Base-by-base conservation (phyloP, 768 basidiomycete species). In the Leucocoprinus leucothites region DNA sequence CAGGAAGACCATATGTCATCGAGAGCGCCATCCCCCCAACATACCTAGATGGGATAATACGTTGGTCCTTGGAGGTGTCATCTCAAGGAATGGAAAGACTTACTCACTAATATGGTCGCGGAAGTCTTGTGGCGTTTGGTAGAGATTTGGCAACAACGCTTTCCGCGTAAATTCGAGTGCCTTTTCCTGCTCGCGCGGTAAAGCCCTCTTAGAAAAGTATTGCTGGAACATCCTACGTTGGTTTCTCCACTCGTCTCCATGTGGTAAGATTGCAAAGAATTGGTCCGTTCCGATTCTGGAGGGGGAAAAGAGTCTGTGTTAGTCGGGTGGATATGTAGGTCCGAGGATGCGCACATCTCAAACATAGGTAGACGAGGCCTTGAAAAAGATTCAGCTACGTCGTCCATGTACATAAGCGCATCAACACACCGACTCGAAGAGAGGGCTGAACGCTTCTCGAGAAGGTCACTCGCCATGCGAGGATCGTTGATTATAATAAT, bases 401-500 rank as follows among this genome's bases (percentile, higher is more conserved):
- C 21, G 41, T 16, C 22, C 19, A 19, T 21, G 11, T 22, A 4
- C 14, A 2, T n/a, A n/a, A n/a, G 8, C 2, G 9, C 11, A 1
- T 7, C 5, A 13, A 21, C 53, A 9, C 26, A 61, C 60, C 60
- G 51, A 13, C 51, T 50, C 4, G 60, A 61, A 52, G 59, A 61
- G 3, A 57, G 45, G 2, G 42, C 18, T 5, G 58, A 59, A 1
- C 61, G 56, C 34, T 52, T 57, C 3, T 59, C 61, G 3, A 62
- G 50, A 1, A 62, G 51, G n/a, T 57, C 56, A 13, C 45, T 44
- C 18, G 52, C 58, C 2, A 59, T 48, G 19, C 38, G n/a, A 7
- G 44, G 19, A 21, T 58, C 59, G 19, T 62, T 62, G 7, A 62
- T 41, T 16, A 62, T 40, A 31, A 62, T 42, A 9, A 59, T 40